Percentiles rank a stretch among this genome's conserved stretches.
These are phyloP conservation scores for Clathrus columnatus DNA, from an alignment of 768 basidiomycete genomes.

Conservation along the genomic window DNA sequence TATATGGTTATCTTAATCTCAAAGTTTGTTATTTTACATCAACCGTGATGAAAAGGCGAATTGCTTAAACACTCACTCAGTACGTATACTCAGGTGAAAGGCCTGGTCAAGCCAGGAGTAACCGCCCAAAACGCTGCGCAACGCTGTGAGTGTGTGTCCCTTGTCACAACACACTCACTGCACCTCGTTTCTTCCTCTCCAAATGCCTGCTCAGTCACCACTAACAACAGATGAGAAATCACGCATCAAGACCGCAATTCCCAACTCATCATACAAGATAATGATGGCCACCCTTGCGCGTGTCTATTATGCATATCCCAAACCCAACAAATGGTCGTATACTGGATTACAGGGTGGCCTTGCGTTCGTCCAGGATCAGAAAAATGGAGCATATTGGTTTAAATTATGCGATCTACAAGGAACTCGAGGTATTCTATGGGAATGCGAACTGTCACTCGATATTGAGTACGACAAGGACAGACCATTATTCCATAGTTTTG, in stretches of 20 bases:
- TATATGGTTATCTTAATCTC: too few species aligned
- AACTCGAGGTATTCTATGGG: constrained; percentile 85
- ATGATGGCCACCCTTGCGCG: constrained; percentile 72
- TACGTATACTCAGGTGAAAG: too few species aligned
- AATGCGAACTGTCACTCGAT: constrained; percentile 69
- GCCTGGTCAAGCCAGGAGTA: too few species aligned
- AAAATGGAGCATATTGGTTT: constrained; percentile 49
- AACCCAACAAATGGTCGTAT: constrained; percentile 74
- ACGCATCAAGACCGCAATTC: constrained; percentile 59
- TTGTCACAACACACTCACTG: too few species aligned
- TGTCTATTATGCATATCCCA: constrained; percentile 83
- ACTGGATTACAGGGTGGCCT: constrained; percentile 82
- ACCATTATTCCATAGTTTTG: constrained; percentile 87
- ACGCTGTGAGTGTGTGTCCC: too few species aligned
- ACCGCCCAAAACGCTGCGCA: too few species aligned
- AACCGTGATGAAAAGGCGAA: too few species aligned
- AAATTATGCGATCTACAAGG: constrained; percentile 79
- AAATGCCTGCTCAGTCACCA: constrained; percentile 67
- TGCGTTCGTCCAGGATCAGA: constrained; percentile 56
- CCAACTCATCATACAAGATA: constrained; percentile 60
- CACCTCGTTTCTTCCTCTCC: too few species aligned
- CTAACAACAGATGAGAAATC: constrained; percentile 69
- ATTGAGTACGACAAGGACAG: constrained; percentile 76
- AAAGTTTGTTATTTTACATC: too few species aligned
- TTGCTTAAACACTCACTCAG: too few species aligned